Base-by-base conservation (phyloP, 306 rosid species). In the Quercus berberidifolia region DNA sequence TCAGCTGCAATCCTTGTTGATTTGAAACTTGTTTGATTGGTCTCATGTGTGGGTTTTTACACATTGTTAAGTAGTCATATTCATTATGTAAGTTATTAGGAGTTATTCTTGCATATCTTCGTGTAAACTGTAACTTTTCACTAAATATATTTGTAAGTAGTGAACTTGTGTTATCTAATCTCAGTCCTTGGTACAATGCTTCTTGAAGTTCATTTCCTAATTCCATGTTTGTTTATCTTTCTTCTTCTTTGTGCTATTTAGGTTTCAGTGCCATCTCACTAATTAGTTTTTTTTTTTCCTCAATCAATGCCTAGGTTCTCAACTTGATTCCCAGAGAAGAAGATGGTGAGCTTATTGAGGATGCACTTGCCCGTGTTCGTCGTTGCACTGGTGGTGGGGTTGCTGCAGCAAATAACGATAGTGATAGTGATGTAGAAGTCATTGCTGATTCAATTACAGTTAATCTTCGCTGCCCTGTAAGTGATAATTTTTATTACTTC, bases 381-480 rank as follows among this genome's bases (percentile, higher is more conserved):
- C 90, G 90, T 73, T 85, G 97, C 59, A 90, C 88, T 62, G 91
- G 93, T 81, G 96, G 99, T 81, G 96, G 98, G 69, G 87, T 82
- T 83, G 85, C 92, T 26, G 77, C 81, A 46, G 94, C 88, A 81
- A 85, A 90, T 73, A 96, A 85, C 70, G 99, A 88, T 65, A 90
- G 94, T 72, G 98, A 96, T 82, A 96, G 98, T 87, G 99, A 96
- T 84, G 75, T 96, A 78, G 99, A 96, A 85, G 94, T 96, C 54
- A 97, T 96, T 85, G 92, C 99, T 14, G 98, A 96, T 82, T 88
- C 90, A 59, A 87, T 96, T 81, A 79, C 85, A 62, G 93, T 96
- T 88, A 93, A 87, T 79, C 93, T 96, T 30, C 98, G 99, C 41
- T 96, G 99, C 77, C 99, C 99, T 1, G 99, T 96, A 89, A 91